Base-by-base conservation (phyloP, 495 filamentous ascomycete species). In the Talaromyces thailandensis region DNA sequence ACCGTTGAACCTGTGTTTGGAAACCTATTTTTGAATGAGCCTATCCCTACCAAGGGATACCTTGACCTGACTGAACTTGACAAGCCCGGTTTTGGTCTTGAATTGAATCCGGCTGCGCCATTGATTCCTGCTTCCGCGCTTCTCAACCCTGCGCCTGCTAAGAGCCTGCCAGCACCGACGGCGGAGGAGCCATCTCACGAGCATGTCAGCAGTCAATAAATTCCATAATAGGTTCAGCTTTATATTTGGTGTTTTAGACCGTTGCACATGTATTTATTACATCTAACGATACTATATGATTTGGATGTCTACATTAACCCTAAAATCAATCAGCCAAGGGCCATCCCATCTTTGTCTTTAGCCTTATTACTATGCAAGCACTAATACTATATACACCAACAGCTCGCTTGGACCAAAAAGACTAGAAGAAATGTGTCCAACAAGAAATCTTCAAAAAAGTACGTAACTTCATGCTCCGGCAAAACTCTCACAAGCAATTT, bases 61-160 rank as follows among this genome's bases (percentile, higher is more conserved):
- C 78, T 96, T 26, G 87, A 90, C 63, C 81, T 91, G 4, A 82
- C 85, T 0, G 82, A 90, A 50, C 77, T 96, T 28, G 89, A 96
- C 73, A 94, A 88, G 81, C 92, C 92, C 5, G 92, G 92, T 0
- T 96, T 96, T 69, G 92, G 92, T 7, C 80, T 96, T 35, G 91
- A 92, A 45, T 69, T 96, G 23, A 96, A 94, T 70, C 91, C 90
- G 0, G 78, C 77, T 14, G 91, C 90, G n/a, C 80, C 85, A 55
- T 75, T 96, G 59, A 88, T 96, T 59, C 83, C 90, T 32, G 90
- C 90, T 6, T 75, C 81, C 25, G 79, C 83, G 32, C 78, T 96
- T 8, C 73, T 96, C 48, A 89, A 76, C 28, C 89, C 90, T 21
- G 84, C 86, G n/a, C 90, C 91, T 2, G 76, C 79, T 58, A 85